A percentile compares a stretch with the other conserved stretches of the same genome.
Conservation (phyloP, 345 rosid species). For the Murraya koenigii region DNA sequence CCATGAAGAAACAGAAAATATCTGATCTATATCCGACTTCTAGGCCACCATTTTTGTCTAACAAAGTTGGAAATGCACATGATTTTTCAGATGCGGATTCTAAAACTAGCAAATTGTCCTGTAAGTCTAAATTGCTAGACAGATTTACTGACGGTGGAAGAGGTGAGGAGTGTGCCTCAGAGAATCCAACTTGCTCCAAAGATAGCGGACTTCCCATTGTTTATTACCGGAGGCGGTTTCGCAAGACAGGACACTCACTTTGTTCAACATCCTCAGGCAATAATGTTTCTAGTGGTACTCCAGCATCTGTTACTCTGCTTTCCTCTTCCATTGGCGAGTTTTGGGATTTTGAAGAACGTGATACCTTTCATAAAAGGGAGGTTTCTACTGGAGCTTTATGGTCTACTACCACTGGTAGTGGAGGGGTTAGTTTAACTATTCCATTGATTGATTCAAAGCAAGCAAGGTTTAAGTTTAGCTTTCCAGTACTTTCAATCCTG, state of each 20-base stretch:
- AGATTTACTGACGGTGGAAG: conserved; percentile 31
- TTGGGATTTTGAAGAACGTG: conserved; percentile 22
- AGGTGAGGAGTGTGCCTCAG: conserved; percentile 31
- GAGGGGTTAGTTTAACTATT: conserved; percentile 37
- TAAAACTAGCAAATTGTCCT: conserved; percentile 25
- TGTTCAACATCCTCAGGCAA: conserved; percentile 16
- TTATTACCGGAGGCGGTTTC: conserved; percentile 77
- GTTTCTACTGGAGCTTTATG: conserved; percentile 36
- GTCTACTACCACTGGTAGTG: conserved; percentile 37
- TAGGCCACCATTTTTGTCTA: conserved; percentile 16
- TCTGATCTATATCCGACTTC: conserved; percentile 23
- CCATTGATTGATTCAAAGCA: conserved; percentile 31
- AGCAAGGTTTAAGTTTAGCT: conserved; percentile 38
- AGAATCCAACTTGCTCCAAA: conserved; percentile 30
- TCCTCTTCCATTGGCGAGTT: conserved; percentile 25
- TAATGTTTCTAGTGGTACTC: conserved; percentile 14
- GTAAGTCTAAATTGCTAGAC: conserved; percentile 32
- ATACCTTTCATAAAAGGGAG: conserved; percentile 23
- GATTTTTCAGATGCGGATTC: conserved; percentile 31
- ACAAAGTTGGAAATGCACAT: conserved; percentile 26
- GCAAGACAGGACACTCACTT: conserved; percentile 28
- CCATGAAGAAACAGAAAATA: conserved; percentile 50
- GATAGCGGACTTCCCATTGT: conserved; percentile 60
- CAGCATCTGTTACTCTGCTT: conserved; percentile 21
- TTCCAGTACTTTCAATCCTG: conserved; percentile 34